Percentiles rank a stretch among this genome's conserved stretches.
Conservation (phyloP, 2,329 filamentous ascomycete species). For the Xenosphaeropsis pyriputrescens region DNA sequence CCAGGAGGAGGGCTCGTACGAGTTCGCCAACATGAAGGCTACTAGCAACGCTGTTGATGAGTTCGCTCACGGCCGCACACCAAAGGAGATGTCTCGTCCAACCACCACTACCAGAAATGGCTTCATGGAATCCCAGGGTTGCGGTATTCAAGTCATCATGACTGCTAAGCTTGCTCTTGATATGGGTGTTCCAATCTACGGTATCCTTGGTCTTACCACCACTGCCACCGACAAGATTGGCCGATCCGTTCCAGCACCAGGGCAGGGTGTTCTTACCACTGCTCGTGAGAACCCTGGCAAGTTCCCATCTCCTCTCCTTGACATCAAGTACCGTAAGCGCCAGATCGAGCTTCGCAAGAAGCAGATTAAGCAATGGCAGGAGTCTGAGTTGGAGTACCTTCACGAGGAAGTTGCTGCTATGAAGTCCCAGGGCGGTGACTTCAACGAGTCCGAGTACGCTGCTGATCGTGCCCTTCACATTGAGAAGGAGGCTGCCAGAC, state of each 20-base stretch:
- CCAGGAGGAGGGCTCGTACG: conserved; percentile 96
- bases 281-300: conserved; percentile 83
- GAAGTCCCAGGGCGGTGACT: conserved; percentile 61
- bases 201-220: conserved; percentile 81
- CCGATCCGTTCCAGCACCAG: conserved; percentile 88
- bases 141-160: conserved; percentile 98
- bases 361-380: conserved; percentile 94
- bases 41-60: conserved; percentile 97
- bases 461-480: conserved; percentile 77
- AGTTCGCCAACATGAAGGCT: conserved; percentile 99
- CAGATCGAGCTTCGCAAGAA: conserved; percentile 89
- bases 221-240: conserved; percentile 99
- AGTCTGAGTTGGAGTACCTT: conserved; percentile 83
- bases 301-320: conserved; percentile 87
- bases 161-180: conserved; percentile 88
- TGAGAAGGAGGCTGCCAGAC: conserved; percentile 71
- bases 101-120: conserved; percentile 93
- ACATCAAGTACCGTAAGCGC: conserved; percentile 93
- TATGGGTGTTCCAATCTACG: conserved; percentile 97
- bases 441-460: conserved; percentile 74
- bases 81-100: conserved; percentile 93
- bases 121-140: conserved; percentile 99
- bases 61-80: conserved; percentile 86
- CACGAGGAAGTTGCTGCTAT: conserved; percentile 88
- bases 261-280: conserved; percentile 90